Evolutionary conservation across 2,329 filamentous ascomycete genomes (phyloP).

Genomic region (Penicillium corylophilum): DNA sequence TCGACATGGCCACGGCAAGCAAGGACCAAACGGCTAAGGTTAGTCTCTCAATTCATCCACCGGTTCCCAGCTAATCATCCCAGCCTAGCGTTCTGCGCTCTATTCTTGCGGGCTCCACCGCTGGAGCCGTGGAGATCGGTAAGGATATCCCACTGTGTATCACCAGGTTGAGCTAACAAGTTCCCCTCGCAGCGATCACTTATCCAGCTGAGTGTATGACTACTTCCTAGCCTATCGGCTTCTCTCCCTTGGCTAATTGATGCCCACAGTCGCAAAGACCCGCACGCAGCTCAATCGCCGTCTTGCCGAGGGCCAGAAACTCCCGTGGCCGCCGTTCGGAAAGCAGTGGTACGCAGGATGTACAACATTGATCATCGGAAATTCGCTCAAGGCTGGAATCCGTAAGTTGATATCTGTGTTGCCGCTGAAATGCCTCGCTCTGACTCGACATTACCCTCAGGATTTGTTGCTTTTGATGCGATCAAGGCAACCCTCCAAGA

Average conservation of each 20-base stretch:
- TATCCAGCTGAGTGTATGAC: slow-evolving; percentile 86
- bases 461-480: slow-evolving; percentile 93
- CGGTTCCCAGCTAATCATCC: slow-evolving; percentile 34
- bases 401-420: slow-evolving; percentile 56
- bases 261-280: slow-evolving; percentile 77
- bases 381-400: slow-evolving; percentile 93
- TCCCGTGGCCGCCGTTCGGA: slow-evolving; percentile 93
- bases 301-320: slow-evolving; percentile 76
- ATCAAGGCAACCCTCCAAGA: slow-evolving; percentile 84
- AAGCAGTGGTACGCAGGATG: slow-evolving; percentile 96
- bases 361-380: slow-evolving; percentile 94
- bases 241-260: slow-evolving; percentile 8
- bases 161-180: slow-evolving; percentile 22
- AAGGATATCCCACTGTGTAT: slow-evolving; percentile 26
- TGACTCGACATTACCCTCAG: slow-evolving; percentile 40
- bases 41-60: neutral
- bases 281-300: slow-evolving; percentile 87
- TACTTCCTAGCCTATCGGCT: neutral
- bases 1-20: slow-evolving; percentile 34
- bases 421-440: neutral
- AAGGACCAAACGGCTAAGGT: slow-evolving; percentile 43
- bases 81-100: slow-evolving; percentile 81
- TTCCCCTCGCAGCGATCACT: slow-evolving; percentile 66
- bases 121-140: slow-evolving; percentile 93
- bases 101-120: slow-evolving; percentile 87